phyloP scores from a whole-genome alignment of 106 monocot genomes.

The Vanilla planifolia region DNA sequence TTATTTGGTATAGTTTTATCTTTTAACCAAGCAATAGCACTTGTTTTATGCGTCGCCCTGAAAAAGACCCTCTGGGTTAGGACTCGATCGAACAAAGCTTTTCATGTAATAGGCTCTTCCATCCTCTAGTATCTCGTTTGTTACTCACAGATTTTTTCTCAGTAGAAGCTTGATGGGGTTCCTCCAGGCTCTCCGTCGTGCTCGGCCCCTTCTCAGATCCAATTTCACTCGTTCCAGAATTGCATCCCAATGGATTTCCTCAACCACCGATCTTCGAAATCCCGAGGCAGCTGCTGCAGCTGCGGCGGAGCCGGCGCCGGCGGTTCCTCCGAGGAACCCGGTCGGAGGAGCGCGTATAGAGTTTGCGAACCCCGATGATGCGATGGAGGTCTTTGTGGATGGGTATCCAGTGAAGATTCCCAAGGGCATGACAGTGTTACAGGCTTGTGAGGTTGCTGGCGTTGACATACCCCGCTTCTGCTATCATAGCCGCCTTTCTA shows the following conservation, averaged over 20 bases:
- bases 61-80: too few species aligned
- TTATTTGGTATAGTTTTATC: too few species aligned
- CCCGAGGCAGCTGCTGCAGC: conserved; percentile 37
- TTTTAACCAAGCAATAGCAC: too few species aligned
- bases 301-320: conserved; percentile 28
- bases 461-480: conserved; percentile 95
- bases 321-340: conserved; percentile 32
- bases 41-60: too few species aligned
- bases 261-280: conserved; percentile 46
- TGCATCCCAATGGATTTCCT: conserved; percentile 57
- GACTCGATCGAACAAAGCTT: too few species aligned
- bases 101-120: too few species aligned
- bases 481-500: conserved; percentile 83
- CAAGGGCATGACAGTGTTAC: conserved; percentile 94
- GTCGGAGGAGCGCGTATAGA: conserved; percentile 74
- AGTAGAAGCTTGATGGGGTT: neutral
- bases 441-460: conserved; percentile 92
- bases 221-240: conserved; percentile 5
- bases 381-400: conserved; percentile 92
- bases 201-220: conserved; percentile 14
- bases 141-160: too few species aligned
- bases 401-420: conserved; percentile 86
- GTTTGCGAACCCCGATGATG: conserved; percentile 66
- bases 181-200: conserved; percentile 20
- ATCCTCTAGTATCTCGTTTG: too few species aligned